A percentile compares a stretch with the other conserved stretches of the same genome.
Evolutionary conservation across 345 rosid genomes (phyloP).

Genomic region (Euclidium syriacum): DNA sequence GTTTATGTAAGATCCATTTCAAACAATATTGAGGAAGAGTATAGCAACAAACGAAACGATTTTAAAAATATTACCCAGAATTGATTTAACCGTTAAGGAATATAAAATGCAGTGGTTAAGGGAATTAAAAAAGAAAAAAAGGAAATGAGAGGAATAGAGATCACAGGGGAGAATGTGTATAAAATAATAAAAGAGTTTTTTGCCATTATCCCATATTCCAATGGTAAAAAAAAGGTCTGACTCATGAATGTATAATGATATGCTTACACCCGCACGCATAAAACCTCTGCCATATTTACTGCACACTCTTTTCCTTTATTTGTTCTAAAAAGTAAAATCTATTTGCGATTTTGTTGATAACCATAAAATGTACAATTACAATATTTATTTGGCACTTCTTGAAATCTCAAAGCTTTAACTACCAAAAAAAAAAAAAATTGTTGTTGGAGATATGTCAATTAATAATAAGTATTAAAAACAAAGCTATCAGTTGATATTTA

Average conservation of each 20-base stretch:
- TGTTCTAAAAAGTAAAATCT: conserved; percentile 8
- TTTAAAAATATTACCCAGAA: background rate
- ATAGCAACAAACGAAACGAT: background rate
- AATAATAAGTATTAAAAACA: too few species aligned
- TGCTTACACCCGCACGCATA: conserved; percentile 38
- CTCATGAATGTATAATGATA: conserved; percentile 33
- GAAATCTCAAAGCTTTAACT: conserved; percentile 10
- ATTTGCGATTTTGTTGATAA: conserved; percentile 11
- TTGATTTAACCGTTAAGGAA: background rate
- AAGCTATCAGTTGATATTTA: too few species aligned
- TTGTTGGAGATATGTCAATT: too few species aligned
- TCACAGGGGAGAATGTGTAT: conserved; percentile 25
- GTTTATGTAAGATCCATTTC: background rate
- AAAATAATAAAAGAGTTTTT: conserved; percentile 21
- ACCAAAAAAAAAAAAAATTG: background rate
- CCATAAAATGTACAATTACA: conserved; percentile 10
- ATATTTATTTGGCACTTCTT: conserved; percentile 9
- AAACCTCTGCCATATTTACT: conserved; percentile 32
- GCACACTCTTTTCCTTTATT: conserved; percentile 32
- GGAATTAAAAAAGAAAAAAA: background rate
- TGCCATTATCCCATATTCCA: too few species aligned
- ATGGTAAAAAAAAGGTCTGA: conserved; percentile 7
- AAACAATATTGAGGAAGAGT: background rate
- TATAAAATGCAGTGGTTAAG: background rate
- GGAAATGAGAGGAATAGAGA: conserved; percentile 7